Conservation (phyloP, 192 early-diverging fungal species). For the Spizellomyces sp. region DNA sequence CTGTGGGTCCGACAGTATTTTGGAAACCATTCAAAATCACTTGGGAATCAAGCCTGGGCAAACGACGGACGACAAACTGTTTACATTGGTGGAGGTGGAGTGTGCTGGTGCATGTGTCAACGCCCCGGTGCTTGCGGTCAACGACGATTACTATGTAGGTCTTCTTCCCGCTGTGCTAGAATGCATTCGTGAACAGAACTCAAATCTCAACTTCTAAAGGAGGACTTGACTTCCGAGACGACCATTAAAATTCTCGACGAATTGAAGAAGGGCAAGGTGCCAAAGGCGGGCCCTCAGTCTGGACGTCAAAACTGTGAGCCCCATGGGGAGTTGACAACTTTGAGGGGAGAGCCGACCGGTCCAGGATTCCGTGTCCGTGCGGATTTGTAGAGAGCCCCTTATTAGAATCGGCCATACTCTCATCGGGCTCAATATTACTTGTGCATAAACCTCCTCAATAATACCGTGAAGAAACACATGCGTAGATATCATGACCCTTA, state of each 20-base stretch:
- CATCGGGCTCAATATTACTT: too few species aligned
- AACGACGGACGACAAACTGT: conserved; percentile 90
- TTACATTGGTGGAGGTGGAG: conserved; percentile 99
- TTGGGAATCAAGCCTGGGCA: conserved; percentile 92
- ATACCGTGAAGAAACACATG: not conserved
- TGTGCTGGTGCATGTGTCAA: conserved; percentile 99
- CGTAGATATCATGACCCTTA: not conserved
- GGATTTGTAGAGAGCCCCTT: conserved; percentile 21
- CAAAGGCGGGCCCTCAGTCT: conserved; percentile 80
- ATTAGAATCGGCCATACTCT: too few species aligned
- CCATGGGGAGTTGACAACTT: conserved; percentile 73
- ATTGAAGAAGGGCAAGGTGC: conserved; percentile 77
- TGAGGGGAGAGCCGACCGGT: conserved; percentile 84
- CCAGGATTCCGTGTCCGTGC: conserved; percentile 82
- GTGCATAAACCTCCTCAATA: too few species aligned
- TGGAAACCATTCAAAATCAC: conserved; percentile 83
- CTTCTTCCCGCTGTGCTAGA: not conserved
- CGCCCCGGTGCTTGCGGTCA: conserved; percentile 95
- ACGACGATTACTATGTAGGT: conserved; percentile 94
- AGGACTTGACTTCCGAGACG: conserved; percentile 93
- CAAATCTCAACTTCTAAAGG: conserved; percentile 47
- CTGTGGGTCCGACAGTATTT: conserved; percentile 88
- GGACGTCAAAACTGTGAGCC: conserved; percentile 92
- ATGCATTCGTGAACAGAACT: not conserved
- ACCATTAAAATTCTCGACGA: conserved; percentile 86